Evolutionary conservation across 495 filamentous ascomycete species (phyloP), one percentile per base, ranked within the genome.

Genomic region (Paragyromitra xinjiangensis): DNA sequence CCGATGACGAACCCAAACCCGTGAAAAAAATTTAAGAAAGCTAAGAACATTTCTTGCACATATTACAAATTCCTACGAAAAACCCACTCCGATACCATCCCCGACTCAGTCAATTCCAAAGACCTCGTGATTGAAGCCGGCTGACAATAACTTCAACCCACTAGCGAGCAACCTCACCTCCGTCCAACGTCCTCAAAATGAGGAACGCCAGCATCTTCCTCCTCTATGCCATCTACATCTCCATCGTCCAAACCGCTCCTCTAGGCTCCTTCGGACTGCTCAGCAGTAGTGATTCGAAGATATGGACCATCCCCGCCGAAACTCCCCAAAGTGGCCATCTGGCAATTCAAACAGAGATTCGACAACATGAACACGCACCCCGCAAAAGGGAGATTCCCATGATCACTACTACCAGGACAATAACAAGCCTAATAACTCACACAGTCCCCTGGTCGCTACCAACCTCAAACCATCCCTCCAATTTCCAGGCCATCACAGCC

Each of bases 361-460:
- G 67, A 40, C 44, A 39, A 16, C 29, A 61, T 16, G 42, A 0
- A 40, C 11, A 39, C 11, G 29, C 16, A 44, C 8, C 37, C 12
- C 48, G 19, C 12, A 8, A 37, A 34, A 34, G 3, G 1, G 34
- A 5, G 12, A 16, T 37, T 12, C 14, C 39, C 14, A 6, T 12
- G 14, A 6, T 45, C 8, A 67, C 37, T 1, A 45, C 61, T 0
- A 66, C 37, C 48, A 73, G 61, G 34, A 73, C 61, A 42, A 19
- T 73, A 29, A 73, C 70, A 3, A 73, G 70, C 61, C 42, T 34
- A 45, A 62, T 67, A 39, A 73, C 9, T n/a, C 70, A 45, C 16
- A 73, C 48, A 0, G 45, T 66, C 3, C 22, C 61, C 9, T 73
- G 61, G 70, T 19, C 22, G 11, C 34, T 48, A 64, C 14, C 19